Base-by-base conservation (phyloP, 1,284 basidiomycete species). In the Grifola frondosa region DNA sequence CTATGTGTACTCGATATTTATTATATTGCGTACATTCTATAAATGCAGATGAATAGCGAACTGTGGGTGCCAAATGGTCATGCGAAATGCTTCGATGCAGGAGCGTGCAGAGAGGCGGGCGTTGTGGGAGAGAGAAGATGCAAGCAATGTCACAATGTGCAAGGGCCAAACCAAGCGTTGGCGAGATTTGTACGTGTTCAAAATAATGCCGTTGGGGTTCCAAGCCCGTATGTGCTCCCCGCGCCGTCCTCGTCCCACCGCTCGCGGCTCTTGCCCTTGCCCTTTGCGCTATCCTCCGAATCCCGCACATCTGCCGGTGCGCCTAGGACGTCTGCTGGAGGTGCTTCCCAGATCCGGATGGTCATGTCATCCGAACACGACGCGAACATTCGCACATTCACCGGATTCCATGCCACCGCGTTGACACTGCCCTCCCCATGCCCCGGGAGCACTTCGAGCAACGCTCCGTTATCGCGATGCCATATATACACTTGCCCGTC, bases 401-500 rank as follows among this genome's bases (percentile, higher is more conserved):
- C 75, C 19, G 92, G 93, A 66, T 97, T 96, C 97, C 97, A 99
- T 12, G 93, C 89, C 9, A 99, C 94, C 15, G 88, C 86, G 64
- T 98, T 99, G 48, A 99, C 95, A 46, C 87, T 88, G 28, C 93
- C 93, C 37, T 68, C 65, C 12, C 84, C 86, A 58, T 99, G 97
- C 0, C 95, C 96, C 2, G 77, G 64, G 1, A 98, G 77, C 19
- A 84, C 77, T 64, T 97, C 91, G 20, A 99, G 74, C 31, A 94
- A 75, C 0, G 78, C 73, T 0, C 88, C 89, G 4, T 86, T 87
- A 55, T 91, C 87, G 39, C 88, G 84, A 65, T 98, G 91, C 94
- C 96, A 99, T 17, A 98, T 80, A 67, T 97, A 97, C 37, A 97
- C 85, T 52, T 88, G 88, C 30, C 84, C 81, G 69, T 97, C 90